Conservation (phyloP, 768 basidiomycete genomes). For the Leucocoprinus birnbaumii region DNA sequence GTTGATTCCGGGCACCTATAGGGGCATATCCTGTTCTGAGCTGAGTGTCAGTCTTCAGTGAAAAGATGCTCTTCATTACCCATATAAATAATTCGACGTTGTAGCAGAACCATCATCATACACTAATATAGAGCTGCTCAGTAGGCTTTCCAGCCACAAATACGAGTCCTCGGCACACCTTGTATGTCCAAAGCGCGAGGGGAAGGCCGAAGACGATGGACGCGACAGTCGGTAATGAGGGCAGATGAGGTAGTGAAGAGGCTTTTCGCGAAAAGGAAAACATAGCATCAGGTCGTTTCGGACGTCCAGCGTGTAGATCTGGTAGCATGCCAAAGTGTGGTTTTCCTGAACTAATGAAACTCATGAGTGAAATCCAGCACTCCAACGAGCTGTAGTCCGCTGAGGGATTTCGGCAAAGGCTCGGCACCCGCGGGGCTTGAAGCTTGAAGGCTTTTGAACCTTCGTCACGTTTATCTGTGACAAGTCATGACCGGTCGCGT, state of each 20-base stretch:
- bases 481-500: too few relatives aligned
- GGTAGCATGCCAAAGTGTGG: too few relatives aligned
- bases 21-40: constrained; percentile 32
- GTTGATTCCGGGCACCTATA: constrained; percentile 34
- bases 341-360: too few relatives aligned
- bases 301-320: too few relatives aligned
- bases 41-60: background rate
- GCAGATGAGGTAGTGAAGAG: constrained; percentile 15
- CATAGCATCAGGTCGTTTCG: background rate
- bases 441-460: too few relatives aligned
- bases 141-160: constrained; percentile 1
- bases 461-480: too few relatives aligned
- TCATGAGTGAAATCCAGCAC: too few relatives aligned
- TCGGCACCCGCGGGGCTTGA: too few relatives aligned
- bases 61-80: constrained; percentile 18
- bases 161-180: constrained; percentile 22
- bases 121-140: constrained; percentile 26
- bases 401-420: too few relatives aligned
- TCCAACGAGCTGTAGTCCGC: too few relatives aligned
- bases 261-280: constrained; percentile 16
- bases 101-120: constrained; percentile 43
- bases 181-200: constrained; percentile 37
- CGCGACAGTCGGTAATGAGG: constrained; percentile 25
- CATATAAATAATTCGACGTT: constrained; percentile 52
- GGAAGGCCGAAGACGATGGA: constrained; percentile 35